Evolutionary conservation across 2,329 filamentous ascomycete genomes (phyloP).

Genomic region (Alternaria postmessia): DNA sequence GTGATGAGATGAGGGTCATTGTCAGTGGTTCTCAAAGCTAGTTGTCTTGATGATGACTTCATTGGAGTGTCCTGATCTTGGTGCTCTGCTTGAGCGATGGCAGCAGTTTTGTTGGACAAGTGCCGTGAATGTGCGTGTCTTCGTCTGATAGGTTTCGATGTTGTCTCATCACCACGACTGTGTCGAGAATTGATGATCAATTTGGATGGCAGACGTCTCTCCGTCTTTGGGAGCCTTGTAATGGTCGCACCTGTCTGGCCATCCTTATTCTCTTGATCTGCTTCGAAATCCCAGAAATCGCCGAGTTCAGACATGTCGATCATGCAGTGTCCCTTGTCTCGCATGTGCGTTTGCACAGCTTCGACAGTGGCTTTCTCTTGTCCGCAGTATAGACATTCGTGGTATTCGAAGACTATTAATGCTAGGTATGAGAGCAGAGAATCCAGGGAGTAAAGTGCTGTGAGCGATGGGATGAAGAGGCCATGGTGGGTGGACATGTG

Average conservation of each 20-base stretch:
- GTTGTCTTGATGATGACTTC: not conserved
- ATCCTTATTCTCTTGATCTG: not conserved
- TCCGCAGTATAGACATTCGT: constrained; percentile 11
- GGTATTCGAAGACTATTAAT: not conserved
- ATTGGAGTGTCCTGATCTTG: not conserved
- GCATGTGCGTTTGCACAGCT: constrained; percentile 14
- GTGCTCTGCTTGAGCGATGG: not conserved
- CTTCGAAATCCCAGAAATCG: not conserved
- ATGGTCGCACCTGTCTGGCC: not conserved
- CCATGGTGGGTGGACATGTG: constrained; percentile 4
- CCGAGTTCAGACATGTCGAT: not conserved
- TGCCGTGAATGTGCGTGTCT: not conserved
- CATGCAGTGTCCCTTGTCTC: constrained; percentile 6
- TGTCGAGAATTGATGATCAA: not conserved
- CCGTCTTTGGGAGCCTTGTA: not conserved
- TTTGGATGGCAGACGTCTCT: not conserved
- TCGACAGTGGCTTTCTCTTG: not conserved
- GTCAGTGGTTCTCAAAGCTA: not conserved
- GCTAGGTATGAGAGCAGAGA: constrained; percentile 8
- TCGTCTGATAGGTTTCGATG: not conserved
- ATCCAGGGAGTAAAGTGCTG: not conserved
- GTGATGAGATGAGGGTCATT: not conserved
- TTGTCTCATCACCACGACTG: not conserved
- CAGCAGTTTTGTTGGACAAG: not conserved
- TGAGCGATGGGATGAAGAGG: not conserved